phyloP scores from a whole-genome alignment of 2,329 filamentous ascomycete genomes.

The Emmonsiellopsis sp. region DNA sequence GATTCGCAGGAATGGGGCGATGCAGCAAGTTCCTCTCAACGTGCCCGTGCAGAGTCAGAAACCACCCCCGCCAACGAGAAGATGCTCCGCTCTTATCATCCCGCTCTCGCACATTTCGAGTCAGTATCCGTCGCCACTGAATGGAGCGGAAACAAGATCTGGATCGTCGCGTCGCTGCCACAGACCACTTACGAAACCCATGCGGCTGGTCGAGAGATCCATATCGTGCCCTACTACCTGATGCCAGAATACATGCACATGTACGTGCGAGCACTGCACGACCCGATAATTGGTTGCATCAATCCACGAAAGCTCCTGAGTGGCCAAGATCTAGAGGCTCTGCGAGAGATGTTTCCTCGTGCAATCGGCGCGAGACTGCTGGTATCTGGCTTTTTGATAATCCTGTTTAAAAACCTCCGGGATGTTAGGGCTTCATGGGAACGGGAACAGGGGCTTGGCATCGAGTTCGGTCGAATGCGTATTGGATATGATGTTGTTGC shows the following conservation, averaged over 20 bases:
- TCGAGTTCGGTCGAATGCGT: too few species aligned
- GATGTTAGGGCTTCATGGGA: too few species aligned
- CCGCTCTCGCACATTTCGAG: neutral
- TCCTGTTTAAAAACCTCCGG: neutral
- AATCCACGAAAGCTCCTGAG: conserved; percentile 1
- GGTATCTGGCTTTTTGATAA: conserved; percentile 2
- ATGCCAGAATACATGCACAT: neutral
- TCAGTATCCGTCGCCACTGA: neutral
- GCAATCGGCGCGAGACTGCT: conserved; percentile 2
- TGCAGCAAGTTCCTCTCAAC: too few species aligned
- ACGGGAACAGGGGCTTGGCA: too few species aligned
- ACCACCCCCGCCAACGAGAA: neutral
- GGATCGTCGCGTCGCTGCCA: neutral
- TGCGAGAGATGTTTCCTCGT: conserved; percentile 1
- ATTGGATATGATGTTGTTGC: too few species aligned
- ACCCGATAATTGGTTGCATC: neutral
- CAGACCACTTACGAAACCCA: conserved; percentile 1
- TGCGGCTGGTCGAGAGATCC: conserved; percentile 2
- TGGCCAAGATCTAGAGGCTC: neutral
- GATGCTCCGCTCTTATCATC: conserved; percentile 5
- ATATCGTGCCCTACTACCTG: conserved; percentile 1
- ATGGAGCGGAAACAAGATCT: conserved; percentile 2
- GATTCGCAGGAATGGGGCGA: too few species aligned
- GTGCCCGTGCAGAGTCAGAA: too few species aligned
- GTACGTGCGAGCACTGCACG: too few species aligned